These are phyloP conservation scores for Vitis rupestris DNA, from an alignment of 164 flowering plant species.

Conservation along the genomic window DNA sequence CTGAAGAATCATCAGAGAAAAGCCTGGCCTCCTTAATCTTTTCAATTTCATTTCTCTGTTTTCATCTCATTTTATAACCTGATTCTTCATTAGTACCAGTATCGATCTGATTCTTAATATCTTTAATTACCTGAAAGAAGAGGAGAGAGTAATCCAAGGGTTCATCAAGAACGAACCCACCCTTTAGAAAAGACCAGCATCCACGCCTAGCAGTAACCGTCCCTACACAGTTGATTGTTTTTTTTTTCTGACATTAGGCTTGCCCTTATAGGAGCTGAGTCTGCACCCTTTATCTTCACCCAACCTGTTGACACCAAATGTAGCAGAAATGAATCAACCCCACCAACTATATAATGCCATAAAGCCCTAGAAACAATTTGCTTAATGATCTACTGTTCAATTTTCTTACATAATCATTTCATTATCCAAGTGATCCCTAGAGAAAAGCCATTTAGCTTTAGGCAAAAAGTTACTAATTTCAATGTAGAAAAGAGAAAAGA, in stretches of 20 bases:
- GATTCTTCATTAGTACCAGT: too few relatives aligned
- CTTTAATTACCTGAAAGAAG: conserved; percentile 49
- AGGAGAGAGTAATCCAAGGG: conserved; percentile 43
- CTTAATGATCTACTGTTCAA: too few relatives aligned
- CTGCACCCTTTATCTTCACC: conserved; percentile 63
- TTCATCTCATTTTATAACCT: too few relatives aligned
- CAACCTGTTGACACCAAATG: conserved; percentile 49
- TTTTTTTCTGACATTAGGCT: conserved; percentile 40
- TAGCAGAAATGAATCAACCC: not conserved
- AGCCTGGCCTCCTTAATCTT: not conserved
- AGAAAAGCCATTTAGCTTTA: not conserved
- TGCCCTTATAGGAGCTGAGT: conserved; percentile 53
- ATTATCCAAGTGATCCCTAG: too few relatives aligned
- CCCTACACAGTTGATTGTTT: conserved; percentile 50
- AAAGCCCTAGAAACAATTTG: too few relatives aligned
- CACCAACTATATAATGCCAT: too few relatives aligned
- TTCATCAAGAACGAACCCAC: conserved; percentile 67
- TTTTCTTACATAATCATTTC: too few relatives aligned
- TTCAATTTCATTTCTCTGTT: not conserved
- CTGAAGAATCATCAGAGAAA: not conserved
- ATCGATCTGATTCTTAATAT: too few relatives aligned
- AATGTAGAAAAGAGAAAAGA: not conserved
- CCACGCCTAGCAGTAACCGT: conserved; percentile 58
- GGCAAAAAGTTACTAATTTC: not conserved
- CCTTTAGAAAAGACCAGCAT: conserved; percentile 98